Evolutionary conservation across 805 yeast genomes (phyloP), one percentile per base, ranked within the genome.

Genomic region (Danielia oregonensis): DNA sequence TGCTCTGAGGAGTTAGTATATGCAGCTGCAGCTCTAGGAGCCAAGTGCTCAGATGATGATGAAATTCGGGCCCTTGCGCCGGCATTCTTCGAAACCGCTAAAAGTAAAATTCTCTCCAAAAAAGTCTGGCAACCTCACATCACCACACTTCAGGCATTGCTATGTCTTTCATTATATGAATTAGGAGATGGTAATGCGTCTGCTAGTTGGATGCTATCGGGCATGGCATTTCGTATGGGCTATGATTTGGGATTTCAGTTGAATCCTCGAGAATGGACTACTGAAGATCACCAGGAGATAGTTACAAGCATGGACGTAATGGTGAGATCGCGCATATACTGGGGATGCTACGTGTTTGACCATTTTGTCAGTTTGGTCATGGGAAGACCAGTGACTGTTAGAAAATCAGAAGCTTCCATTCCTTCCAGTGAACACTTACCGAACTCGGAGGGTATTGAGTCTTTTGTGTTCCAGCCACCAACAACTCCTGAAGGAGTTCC

Each of bases 221-320:
- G 51, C 7, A 47, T 47, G 51, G 49, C 51, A 5, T 38, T 45
- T 16, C 38, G 51, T 4, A 44, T 47, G 51, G 51, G 49, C 4
- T 47, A 40, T 14, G 49, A 45, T 25, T 39, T 45, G 34, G 50
- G 48, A 5, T 47, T 47, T 26, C 51, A 47, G 19, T 27, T 45
- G n/a, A 41, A 45, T 19, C 51, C 51, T 5, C 26, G 33, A 10
- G 48, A 45, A 19, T 45, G 49, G 51, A 28, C 43, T n/a, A 32
- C 43, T 13, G 26, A 36, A 2, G 30, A 27, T 7, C 39, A 34
- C 17, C 41, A 35, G 26, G 32, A 21, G 6, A 22, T 40, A 5
- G 32, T 47, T 15, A 32, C 38, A 4, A 23, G 39, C 12, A 33
- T 35, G 25, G 44, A 47, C 24, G 35, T 40, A 3, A 37, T 36